These are phyloP conservation scores for Taphrina communis DNA, from an alignment of 1,139 yeast genomes.

Conservation along the genomic window DNA sequence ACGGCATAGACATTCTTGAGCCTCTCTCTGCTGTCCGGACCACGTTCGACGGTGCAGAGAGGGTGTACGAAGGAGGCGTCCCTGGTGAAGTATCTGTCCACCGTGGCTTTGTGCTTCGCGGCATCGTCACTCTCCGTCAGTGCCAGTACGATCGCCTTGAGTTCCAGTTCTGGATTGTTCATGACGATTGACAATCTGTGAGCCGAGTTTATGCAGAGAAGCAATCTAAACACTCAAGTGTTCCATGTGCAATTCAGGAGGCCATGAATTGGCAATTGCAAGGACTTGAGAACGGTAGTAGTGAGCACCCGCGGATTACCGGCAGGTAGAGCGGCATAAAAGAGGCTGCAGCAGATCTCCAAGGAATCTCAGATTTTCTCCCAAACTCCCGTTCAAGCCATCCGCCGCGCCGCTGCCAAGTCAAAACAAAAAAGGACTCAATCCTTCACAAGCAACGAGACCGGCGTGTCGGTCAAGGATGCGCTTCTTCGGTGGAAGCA, in stretches of 20 bases:
- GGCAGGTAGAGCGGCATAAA: too few relatives aligned
- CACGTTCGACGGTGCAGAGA: constrained; percentile 20
- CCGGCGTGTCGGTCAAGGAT: not conserved
- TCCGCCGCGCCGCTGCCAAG: not conserved
- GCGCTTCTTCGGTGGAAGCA: constrained; percentile 21
- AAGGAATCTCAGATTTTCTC: too few relatives aligned
- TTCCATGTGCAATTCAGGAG: too few relatives aligned
- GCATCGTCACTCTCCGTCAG: constrained; percentile 31
- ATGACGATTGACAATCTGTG: not conserved
- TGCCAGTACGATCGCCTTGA: constrained; percentile 18
- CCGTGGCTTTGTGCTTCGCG: constrained; percentile 26
- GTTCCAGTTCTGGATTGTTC: constrained; percentile 29
- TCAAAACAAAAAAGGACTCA: not conserved
- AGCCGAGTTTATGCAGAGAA: not conserved
- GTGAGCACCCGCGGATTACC: too few relatives aligned
- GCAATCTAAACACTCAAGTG: not conserved
- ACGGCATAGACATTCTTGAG: constrained; percentile 35
- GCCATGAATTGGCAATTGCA: too few relatives aligned
- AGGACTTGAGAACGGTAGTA: too few relatives aligned
- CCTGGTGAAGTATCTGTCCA: constrained; percentile 25
- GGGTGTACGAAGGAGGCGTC: constrained; percentile 31
- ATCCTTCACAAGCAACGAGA: too few relatives aligned
- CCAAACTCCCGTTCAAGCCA: too few relatives aligned
- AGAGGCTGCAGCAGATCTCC: too few relatives aligned
- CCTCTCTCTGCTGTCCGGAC: constrained; percentile 22